Conservation (phyloP, 768 basidiomycete genomes). For the Sporobolomyces pararoseus region DNA sequence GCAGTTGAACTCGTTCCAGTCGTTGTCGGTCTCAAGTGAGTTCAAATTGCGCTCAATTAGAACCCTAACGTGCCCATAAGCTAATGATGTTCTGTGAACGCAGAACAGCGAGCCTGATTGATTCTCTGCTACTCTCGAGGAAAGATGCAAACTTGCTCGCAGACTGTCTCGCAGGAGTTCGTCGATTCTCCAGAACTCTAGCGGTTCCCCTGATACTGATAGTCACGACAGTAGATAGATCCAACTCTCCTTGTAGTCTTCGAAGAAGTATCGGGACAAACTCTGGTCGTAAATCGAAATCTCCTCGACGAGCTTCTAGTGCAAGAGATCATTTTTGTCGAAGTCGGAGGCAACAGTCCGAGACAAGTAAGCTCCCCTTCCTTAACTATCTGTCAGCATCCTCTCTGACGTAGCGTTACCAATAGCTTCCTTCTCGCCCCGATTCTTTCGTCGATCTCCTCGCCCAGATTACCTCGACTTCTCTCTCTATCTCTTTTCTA, state of each 20-base stretch:
- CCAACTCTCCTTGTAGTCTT: not conserved
- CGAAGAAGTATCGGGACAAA: slow-evolving; percentile 13
- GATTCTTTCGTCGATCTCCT: not conserved
- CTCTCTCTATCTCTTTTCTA: not conserved
- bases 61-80: too few species aligned
- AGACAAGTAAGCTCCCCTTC: too few species aligned
- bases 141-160: not conserved
- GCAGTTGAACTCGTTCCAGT: not conserved
- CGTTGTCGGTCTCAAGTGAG: slow-evolving; percentile 7
- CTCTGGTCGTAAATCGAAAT: not conserved
- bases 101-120: slow-evolving; percentile 18
- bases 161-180: not conserved
- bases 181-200: too few species aligned
- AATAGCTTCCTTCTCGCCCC: not conserved
- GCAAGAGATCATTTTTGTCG: not conserved
- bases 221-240: too few species aligned
- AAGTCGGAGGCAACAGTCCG: not conserved
- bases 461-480: not conserved
- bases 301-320: not conserved
- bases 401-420: not conserved
- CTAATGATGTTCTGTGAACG: too few species aligned
- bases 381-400: too few species aligned
- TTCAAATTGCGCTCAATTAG: not conserved
- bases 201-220: too few species aligned
- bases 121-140: slow-evolving; percentile 1